These are phyloP conservation scores for Triglochin maritima DNA, from an alignment of 106 monocot genomes.

Conservation along the genomic window DNA sequence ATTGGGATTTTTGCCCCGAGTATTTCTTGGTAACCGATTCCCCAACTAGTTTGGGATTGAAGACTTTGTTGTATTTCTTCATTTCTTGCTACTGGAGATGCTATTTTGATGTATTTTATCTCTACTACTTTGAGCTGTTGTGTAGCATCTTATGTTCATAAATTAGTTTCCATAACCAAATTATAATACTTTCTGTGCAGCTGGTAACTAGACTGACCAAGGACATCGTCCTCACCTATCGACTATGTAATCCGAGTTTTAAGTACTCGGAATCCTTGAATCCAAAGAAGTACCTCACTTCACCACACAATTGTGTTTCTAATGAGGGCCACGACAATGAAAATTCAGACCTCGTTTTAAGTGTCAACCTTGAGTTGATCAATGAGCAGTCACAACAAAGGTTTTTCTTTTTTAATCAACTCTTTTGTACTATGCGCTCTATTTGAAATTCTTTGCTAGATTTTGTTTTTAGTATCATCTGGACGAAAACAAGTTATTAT, in stretches of 20 bases:
- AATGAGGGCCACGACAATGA: slow-evolving; percentile 88
- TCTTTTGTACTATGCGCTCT: neutral
- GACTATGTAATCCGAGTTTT: slow-evolving; percentile 69
- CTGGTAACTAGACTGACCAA: slow-evolving; percentile 59
- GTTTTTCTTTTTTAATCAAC: slow-evolving; percentile 23
- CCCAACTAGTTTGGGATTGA: neutral
- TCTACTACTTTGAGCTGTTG: neutral
- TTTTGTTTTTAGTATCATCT: neutral
- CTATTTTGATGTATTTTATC: neutral
- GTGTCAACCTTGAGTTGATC: slow-evolving; percentile 59
- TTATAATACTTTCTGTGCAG: slow-evolving; percentile 33
- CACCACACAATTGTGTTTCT: slow-evolving; percentile 59
- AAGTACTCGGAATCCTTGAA: slow-evolving; percentile 64
- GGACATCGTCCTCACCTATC: slow-evolving; percentile 60
- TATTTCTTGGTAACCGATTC: no score
- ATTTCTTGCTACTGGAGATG: neutral
- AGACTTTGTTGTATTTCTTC: neutral
- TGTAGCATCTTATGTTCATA: neutral
- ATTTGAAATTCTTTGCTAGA: neutral
- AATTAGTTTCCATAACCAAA: neutral
- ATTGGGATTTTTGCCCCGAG: no score
- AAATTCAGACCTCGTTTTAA: slow-evolving; percentile 84
- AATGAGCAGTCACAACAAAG: slow-evolving; percentile 51
- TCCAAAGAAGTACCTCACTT: slow-evolving; percentile 72
- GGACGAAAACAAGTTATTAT: neutral